Base-by-base conservation (phyloP, 495 filamentous ascomycete species). In the Xylaria acuta region DNA sequence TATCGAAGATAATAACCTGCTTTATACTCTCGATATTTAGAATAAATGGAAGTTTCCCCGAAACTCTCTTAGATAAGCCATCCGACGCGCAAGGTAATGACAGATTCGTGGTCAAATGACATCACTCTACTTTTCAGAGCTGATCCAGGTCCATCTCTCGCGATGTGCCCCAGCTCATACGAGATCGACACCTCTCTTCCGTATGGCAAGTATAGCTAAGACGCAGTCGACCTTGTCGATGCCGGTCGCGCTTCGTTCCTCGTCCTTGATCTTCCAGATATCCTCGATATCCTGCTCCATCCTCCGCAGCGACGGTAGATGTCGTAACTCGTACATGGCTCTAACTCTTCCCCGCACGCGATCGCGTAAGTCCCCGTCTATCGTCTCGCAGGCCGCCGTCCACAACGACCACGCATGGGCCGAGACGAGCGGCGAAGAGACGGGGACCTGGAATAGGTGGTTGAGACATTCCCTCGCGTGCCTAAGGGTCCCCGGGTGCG, bases 381-480 rank as follows among this genome's bases (percentile, higher is more conserved):
- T 74, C 4, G 76, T 75, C 54, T 79, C 78, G 32, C 78, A 79
- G 4, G 71, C 78, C 1, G 78, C 76, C n/a, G 76, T 79, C 78
- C 78, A 79, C 30, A 79, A 63, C 12, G 78, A 76, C 74, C 76
- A 79, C 38, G 74, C 73, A n/a, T 79, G 78, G 14, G 78, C 67
- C 14, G 78, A 72, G 16, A 74, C 74, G 20, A 79, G 78, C 34
- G 78, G 73, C 2, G 78, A 79, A 45, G 53, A 43, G 9, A 76
- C 72, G 1, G 76, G 67, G 22, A 79, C 73, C 22, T 67, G 58
- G 40, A 54, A 41, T 16, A 79, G 72, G 38, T 78, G 71, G 36
- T 47, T 27, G 45, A 80, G 73, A 43, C 78, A 77, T 16, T 69
- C 59, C 25, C 63, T 71, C 7, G 69, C 75, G 68, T 78, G 76